Evolutionary conservation across 2,329 filamentous ascomycete genomes (phyloP).

Genomic region (Fusarium abutilonis): DNA sequence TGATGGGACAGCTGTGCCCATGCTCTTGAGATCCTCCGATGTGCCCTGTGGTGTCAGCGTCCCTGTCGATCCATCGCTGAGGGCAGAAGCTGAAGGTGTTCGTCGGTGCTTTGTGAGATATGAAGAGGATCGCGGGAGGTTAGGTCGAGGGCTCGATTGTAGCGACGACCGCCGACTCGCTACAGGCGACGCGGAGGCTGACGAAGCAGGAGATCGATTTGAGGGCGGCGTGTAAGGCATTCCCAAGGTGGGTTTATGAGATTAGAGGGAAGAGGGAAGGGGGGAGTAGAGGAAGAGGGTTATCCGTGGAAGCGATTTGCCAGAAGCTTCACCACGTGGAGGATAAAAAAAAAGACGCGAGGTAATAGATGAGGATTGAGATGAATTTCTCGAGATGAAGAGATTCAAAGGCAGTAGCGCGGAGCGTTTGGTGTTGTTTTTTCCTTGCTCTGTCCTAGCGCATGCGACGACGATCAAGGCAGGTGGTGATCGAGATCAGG

Average conservation of each 20-base stretch:
- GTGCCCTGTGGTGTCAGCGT: conserved; percentile 61
- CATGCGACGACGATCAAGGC: conserved; percentile 32
- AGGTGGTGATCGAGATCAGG: conserved; percentile 32
- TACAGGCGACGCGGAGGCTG: conserved; percentile 65
- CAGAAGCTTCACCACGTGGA: conserved; percentile 36
- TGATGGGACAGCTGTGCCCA: conserved; percentile 44
- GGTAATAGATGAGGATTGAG: conserved; percentile 21
- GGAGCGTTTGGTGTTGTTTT: conserved; percentile 13
- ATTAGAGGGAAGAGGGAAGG: conserved; percentile 18
- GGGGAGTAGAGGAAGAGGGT: conserved; percentile 25
- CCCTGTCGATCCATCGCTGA: conserved; percentile 43
- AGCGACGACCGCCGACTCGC: conserved; percentile 68
- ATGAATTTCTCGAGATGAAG: conserved; percentile 15
- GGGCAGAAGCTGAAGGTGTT: conserved; percentile 58
- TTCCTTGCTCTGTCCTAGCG: conserved; percentile 32
- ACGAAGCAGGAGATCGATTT: conserved; percentile 69
- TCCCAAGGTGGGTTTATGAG: conserved; percentile 52
- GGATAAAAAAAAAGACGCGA: conserved; percentile 17
- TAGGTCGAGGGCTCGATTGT: conserved; percentile 60
- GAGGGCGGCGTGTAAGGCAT: conserved; percentile 92
- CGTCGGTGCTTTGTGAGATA: conserved; percentile 72
- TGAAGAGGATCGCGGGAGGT: conserved; percentile 70
- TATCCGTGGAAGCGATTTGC: conserved; percentile 39
- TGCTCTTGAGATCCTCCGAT: conserved; percentile 60
- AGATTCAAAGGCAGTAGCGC: conserved; percentile 14